These are phyloP conservation scores for Candida coleopterorum DNA, from an alignment of 805 yeast species.

Conservation along the genomic window DNA sequence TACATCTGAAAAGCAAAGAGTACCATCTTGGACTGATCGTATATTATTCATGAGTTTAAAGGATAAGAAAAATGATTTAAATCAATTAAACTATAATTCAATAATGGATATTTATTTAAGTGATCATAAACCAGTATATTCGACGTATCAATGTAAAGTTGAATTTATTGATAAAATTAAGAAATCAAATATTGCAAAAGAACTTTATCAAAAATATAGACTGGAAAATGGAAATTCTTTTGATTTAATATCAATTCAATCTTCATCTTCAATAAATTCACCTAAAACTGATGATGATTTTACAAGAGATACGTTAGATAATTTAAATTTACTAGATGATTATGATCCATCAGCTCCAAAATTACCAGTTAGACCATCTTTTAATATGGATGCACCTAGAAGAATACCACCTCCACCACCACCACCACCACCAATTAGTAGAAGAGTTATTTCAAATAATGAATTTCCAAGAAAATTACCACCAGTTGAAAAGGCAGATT, in stretches of 20 bases:
- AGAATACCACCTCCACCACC: slow-evolving; percentile 21
- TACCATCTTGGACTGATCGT: slow-evolving; percentile 98
- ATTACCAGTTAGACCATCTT: slow-evolving; percentile 8
- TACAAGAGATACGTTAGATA: slow-evolving; percentile 27
- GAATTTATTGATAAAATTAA: slow-evolving; percentile 53
- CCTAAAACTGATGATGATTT: slow-evolving; percentile 13
- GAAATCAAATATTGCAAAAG: slow-evolving; percentile 22
- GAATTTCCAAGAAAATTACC: slow-evolving; percentile 12
- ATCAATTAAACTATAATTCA: slow-evolving; percentile 65
- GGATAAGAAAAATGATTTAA: slow-evolving; percentile 23
- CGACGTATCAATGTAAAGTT: slow-evolving; percentile 64
- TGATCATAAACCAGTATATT: slow-evolving; percentile 92
- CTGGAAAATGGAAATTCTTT: slow-evolving; percentile 17
- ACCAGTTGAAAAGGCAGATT: slow-evolving; percentile 1
- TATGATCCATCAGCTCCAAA: slow-evolving; percentile 11
- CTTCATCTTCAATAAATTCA: neutral
- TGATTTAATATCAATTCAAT: slow-evolving; percentile 8
- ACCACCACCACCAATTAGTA: slow-evolving; percentile 20
- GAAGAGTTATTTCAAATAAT: slow-evolving; percentile 14
- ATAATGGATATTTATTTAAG: slow-evolving; percentile 58
- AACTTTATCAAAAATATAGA: slow-evolving; percentile 27
- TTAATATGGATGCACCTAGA: slow-evolving; percentile 14
- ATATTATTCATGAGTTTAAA: slow-evolving; percentile 59
- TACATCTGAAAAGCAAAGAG: slow-evolving; percentile 83
- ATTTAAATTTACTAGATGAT: slow-evolving; percentile 33